Evolutionary conservation across 1,139 yeast species (phyloP).

Genomic region (Eremothecium cymbalariae): DNA sequence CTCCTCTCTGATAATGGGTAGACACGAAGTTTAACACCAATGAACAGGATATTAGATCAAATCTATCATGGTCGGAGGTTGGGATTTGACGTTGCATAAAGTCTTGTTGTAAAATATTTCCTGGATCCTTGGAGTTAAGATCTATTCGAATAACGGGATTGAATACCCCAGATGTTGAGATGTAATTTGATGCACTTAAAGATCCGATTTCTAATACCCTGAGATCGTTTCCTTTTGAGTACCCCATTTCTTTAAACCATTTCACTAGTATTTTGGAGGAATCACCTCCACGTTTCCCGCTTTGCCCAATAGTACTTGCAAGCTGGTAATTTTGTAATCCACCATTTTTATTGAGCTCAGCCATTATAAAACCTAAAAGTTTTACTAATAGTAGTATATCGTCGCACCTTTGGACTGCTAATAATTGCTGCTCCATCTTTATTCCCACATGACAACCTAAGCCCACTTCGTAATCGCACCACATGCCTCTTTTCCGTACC

Average conservation of each 20-base stretch:
- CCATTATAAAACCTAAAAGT: conserved; percentile 47
- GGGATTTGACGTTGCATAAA: conserved; percentile 76
- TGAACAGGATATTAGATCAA: conserved; percentile 70
- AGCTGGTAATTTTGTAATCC: conserved; percentile 69
- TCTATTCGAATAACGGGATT: conserved; percentile 56
- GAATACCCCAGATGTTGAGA: conserved; percentile 51
- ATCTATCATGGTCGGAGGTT: conserved; percentile 36
- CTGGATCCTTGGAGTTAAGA: conserved; percentile 68
- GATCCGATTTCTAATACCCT: conserved; percentile 78
- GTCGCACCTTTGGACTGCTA: conserved; percentile 12
- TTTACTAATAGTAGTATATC: conserved; percentile 15
- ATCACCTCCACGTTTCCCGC: conserved; percentile 74
- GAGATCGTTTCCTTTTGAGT: conserved; percentile 23
- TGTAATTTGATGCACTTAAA: conserved; percentile 56
- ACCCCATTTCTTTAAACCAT: conserved; percentile 47
- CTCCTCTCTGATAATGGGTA: conserved; percentile 59
- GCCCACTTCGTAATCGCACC: conserved; percentile 7
- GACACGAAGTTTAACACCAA: conserved; percentile 86
- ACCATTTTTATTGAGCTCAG: conserved; percentile 53
- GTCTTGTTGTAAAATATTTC: conserved; percentile 61
- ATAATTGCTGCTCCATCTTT: conserved; percentile 15
- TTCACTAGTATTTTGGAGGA: conserved; percentile 66
- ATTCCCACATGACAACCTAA: conserved; percentile 5
- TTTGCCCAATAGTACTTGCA: conserved; percentile 87
- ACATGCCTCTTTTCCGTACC: background rate